These are phyloP conservation scores for Cucurbita ficifolia DNA, from an alignment of 306 rosid species.

Conservation along the genomic window DNA sequence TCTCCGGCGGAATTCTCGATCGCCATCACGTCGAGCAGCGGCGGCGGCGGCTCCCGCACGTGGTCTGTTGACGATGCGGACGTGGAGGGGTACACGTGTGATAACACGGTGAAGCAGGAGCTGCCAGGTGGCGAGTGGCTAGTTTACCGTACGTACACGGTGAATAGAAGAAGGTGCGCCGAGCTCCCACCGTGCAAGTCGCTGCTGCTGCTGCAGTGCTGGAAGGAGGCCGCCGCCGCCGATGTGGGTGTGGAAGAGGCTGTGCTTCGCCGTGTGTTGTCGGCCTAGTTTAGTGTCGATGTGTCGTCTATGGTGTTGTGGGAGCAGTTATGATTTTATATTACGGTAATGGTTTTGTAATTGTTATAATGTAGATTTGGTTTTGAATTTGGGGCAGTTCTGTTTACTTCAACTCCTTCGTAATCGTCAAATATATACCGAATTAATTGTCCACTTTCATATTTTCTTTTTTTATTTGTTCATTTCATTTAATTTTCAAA, in stretches of 20 bases:
- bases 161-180: not conserved
- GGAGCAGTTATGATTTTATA: too few relatives aligned
- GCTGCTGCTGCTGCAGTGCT: not conserved
- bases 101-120: constrained; percentile 26
- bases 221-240: constrained; percentile 1
- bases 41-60: constrained; percentile 3
- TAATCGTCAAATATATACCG: too few relatives aligned
- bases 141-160: constrained; percentile 18
- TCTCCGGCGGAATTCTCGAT: constrained; percentile 25
- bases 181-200: not conserved
- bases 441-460: too few relatives aligned
- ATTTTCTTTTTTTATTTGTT: too few relatives aligned
- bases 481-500: too few relatives aligned
- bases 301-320: too few relatives aligned
- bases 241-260: constrained; percentile 10
- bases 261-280: constrained; percentile 6
- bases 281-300: not conserved
- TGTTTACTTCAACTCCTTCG: too few relatives aligned
- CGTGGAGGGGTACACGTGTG: constrained; percentile 35
- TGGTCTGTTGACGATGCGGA: constrained; percentile 18
- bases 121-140: constrained; percentile 27
- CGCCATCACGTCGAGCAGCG: constrained; percentile 19
- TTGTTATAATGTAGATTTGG: too few relatives aligned
- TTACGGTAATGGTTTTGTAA: too few relatives aligned
- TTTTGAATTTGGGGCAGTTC: too few relatives aligned